Base-by-base conservation (phyloP, 2,329 filamentous ascomycete species). In the Cladosporium sp. region DNA sequence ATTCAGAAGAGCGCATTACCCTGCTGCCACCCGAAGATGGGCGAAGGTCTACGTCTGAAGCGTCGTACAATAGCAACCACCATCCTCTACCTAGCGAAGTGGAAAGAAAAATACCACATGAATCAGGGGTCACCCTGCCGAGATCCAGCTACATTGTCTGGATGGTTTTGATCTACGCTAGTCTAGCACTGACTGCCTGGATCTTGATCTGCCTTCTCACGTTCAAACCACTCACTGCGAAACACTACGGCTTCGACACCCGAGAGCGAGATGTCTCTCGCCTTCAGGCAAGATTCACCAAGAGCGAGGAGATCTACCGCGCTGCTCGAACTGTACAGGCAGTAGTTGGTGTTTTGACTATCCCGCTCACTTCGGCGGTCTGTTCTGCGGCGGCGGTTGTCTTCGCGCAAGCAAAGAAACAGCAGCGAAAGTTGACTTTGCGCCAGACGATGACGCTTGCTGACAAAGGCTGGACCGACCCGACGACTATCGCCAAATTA, bases 261-360 rank as follows among this genome's bases (percentile, higher is more conserved):
- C 54, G 32, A 34, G 32, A 34, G 32, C 32, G 10, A 3, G 8
- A 34, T 34, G 11, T 10, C 32, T 34, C 32, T 34, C 32, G 32
- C 32, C 32, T 34, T 34, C 32, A 58, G 11, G 54, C 54, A 21
- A 34, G 32, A 36, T 58, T 15, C n/a, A n/a, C 12, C 28, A 21
- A 58, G 28, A 21, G 8, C 30, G 54, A 58, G 28, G 18, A 38
- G 15, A 21, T 34, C 15, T 58, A 58, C 18, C 15, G 30, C 7
- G 21, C 18, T 24, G 54, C 54, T 26, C 54, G 54, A 18, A 54
- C 59, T 14, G 10, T 66, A 3, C 54, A 64, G n/a, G 51, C 62
- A 15, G 15, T 66, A 12, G 55, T 36, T 18, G 54, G 51, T 36
- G 30, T 58, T 54, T 38, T 62, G 6, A 66, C 65, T 15, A 55